Base-by-base conservation (phyloP, 768 basidiomycete genomes). In the Leccinum broughii region DNA sequence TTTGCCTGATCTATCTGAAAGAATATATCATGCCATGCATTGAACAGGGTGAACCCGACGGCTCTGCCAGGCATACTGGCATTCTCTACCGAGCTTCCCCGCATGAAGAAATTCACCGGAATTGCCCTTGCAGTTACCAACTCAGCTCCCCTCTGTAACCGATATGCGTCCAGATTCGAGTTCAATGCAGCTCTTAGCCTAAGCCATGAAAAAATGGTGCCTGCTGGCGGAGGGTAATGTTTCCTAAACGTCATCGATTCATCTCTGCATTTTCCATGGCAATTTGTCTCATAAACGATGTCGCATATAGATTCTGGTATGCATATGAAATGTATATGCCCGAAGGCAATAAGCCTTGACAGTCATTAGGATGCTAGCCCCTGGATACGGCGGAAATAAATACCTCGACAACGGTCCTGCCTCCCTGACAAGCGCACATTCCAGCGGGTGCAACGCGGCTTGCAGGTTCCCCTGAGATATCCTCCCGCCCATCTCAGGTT, bases 61-160 rank as follows among this genome's bases (percentile, higher is more conserved):
- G 34, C 32, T n/a, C 9, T 15, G 30, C 30, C 30, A 28, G 50
- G 17, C 17, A 28, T 28, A 10, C 17, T 51, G 15, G 3, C 51
- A 17, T 9, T 11, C 24, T n/a, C n/a, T 6, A 11, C 13, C 3
- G 51, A 32, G 51, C 28, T 51, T 24, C 30, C 28, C n/a, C 11
- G 1, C n/a, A 9, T 34, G 30, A 34, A 13, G 32, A 52, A n/a
- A 20, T 34, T 13, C 73, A 77, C 53, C 76, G 80, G 55, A 72
- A 77, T 54, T 76, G 75, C 30, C 70, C 0, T 85, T 57, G 80
- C 72, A 3, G 70, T 85, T 20, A 78, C 80, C 0, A 83, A 1
- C 72, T 34, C 75, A 77, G 15, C 68, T 84, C 24, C 81, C 83
- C 30, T 62, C 71, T 22, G 81, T 80, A 26, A 70, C 77, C 39